Conservation (phyloP, 345 rosid genomes). For the Arabidopsis arenosa region DNA sequence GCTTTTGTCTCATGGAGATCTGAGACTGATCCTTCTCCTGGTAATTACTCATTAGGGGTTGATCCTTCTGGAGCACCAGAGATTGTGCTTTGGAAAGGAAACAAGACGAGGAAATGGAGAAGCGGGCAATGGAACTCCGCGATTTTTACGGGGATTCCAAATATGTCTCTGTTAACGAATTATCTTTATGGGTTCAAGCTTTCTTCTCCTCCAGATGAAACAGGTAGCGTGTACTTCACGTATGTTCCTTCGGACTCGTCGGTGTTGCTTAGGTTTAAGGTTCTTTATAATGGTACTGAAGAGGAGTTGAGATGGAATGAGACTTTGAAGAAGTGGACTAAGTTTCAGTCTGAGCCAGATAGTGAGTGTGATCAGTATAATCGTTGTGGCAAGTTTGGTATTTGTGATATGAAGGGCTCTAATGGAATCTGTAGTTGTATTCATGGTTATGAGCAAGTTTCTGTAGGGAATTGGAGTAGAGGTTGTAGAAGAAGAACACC, state of each 20-base stretch:
- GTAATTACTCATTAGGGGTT: slow-evolving; percentile 62
- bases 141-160: slow-evolving; percentile 63
- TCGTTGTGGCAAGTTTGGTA: slow-evolving; percentile 70
- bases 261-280: slow-evolving; percentile 56
- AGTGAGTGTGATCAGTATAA: slow-evolving; percentile 72
- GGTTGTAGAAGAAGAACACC: slow-evolving; percentile 59
- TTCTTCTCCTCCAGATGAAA: slow-evolving; percentile 38
- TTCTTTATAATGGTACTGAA: slow-evolving; percentile 58
- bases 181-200: slow-evolving; percentile 62
- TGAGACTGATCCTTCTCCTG: slow-evolving; percentile 60
- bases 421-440: slow-evolving; percentile 59
- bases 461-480: slow-evolving; percentile 50
- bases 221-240: slow-evolving; percentile 60
- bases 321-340: slow-evolving; percentile 48
- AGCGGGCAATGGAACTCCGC: slow-evolving; percentile 79
- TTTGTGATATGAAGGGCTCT: slow-evolving; percentile 47
- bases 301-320: slow-evolving; percentile 63
- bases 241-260: slow-evolving; percentile 52
- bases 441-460: slow-evolving; percentile 55
- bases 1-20: slow-evolving; percentile 68
- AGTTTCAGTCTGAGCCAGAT: slow-evolving; percentile 55
- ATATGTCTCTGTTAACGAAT: slow-evolving; percentile 48
- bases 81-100: slow-evolving; percentile 70
- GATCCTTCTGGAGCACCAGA: slow-evolving; percentile 73
- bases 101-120: slow-evolving; percentile 67